Conservation (phyloP, 2,329 filamentous ascomycete genomes). For the Monosporascus sp. region DNA sequence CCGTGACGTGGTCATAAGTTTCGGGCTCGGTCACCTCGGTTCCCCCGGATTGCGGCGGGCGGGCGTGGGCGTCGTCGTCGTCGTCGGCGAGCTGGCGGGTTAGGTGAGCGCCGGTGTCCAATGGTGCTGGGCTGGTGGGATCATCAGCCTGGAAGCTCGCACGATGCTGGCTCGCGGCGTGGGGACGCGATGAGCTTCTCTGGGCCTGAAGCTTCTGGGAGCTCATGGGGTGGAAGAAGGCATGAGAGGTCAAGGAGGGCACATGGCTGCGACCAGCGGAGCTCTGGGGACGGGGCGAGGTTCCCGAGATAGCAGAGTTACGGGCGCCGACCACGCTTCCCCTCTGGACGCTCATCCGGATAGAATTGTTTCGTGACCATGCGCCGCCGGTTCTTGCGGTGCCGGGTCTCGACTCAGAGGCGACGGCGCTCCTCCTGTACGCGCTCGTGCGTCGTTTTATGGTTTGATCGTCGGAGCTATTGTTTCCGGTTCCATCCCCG, state of each 20-base stretch:
- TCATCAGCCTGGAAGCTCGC: slow-evolving; percentile 24
- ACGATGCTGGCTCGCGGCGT: slow-evolving; percentile 34
- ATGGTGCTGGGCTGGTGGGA: slow-evolving; percentile 28
- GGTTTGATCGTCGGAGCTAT: slow-evolving; percentile 23
- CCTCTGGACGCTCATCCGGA: slow-evolving; percentile 46
- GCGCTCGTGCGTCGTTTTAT: slow-evolving; percentile 19
- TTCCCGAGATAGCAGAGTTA: slow-evolving; percentile 28
- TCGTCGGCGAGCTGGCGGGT: slow-evolving; percentile 33
- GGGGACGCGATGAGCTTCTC: slow-evolving; percentile 53
- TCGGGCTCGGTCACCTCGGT: slow-evolving; percentile 77
- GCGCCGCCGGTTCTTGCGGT: slow-evolving; percentile 45
- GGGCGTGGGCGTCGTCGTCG: slow-evolving; percentile 46
- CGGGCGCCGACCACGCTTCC: slow-evolving; percentile 36
- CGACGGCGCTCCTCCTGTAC: slow-evolving; percentile 33
- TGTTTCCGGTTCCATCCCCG: slow-evolving; percentile 9
- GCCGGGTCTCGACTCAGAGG: slow-evolving; percentile 48
- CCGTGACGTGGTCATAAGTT: slow-evolving; percentile 63
- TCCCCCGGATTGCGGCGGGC: slow-evolving; percentile 66
- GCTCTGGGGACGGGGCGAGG: slow-evolving; percentile 55
- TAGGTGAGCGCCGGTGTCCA: slow-evolving; percentile 23
- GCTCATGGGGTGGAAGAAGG: slow-evolving; percentile 95
- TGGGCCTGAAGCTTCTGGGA: slow-evolving; percentile 92
- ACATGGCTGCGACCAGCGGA: slow-evolving; percentile 80
- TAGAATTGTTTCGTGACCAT: slow-evolving; percentile 51
- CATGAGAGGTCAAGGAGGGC: slow-evolving; percentile 79